A percentile compares a stretch with the other conserved stretches of the same genome.
Evolutionary conservation across 2,329 filamentous ascomycete genomes (phyloP).

Genomic region (Diaporthe batatas): DNA sequence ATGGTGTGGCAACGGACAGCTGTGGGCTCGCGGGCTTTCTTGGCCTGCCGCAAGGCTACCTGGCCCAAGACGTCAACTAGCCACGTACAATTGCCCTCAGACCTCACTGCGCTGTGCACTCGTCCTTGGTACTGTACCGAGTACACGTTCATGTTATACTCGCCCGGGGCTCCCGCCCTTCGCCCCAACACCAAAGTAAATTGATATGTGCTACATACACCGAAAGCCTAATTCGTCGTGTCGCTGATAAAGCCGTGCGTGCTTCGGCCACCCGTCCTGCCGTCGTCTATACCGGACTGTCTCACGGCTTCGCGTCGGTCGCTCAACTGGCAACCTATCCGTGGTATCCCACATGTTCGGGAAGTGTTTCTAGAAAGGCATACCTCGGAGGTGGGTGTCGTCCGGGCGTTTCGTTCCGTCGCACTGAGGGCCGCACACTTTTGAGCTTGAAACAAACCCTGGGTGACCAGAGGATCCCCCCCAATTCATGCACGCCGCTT

Average conservation of each 20-base stretch:
- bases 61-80: slow-evolving; percentile 3
- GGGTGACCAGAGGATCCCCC: slow-evolving; percentile 13
- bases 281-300: not conserved
- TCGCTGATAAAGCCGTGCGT: not conserved
- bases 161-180: not conserved
- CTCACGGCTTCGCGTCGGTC: slow-evolving; percentile 7
- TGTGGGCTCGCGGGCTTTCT: not conserved
- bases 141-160: not conserved
- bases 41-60: no score
- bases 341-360: slow-evolving; percentile 8
- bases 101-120: not conserved
- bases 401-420: slow-evolving; percentile 33
- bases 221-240: slow-evolving; percentile 10
- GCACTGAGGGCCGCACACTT: slow-evolving; percentile 23
- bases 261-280: not conserved
- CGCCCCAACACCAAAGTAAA: slow-evolving; percentile 13
- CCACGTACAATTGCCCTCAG: not conserved
- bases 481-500: slow-evolving; percentile 36
- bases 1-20: slow-evolving; percentile 19
- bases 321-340: slow-evolving; percentile 17
- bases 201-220: slow-evolving; percentile 16
- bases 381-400: slow-evolving; percentile 17
- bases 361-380: slow-evolving; percentile 26
- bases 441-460: slow-evolving; percentile 40
- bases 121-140: no score